Evolutionary conservation across 2,329 filamentous ascomycete species (phyloP).

Genomic region (Balansia obtecta): DNA sequence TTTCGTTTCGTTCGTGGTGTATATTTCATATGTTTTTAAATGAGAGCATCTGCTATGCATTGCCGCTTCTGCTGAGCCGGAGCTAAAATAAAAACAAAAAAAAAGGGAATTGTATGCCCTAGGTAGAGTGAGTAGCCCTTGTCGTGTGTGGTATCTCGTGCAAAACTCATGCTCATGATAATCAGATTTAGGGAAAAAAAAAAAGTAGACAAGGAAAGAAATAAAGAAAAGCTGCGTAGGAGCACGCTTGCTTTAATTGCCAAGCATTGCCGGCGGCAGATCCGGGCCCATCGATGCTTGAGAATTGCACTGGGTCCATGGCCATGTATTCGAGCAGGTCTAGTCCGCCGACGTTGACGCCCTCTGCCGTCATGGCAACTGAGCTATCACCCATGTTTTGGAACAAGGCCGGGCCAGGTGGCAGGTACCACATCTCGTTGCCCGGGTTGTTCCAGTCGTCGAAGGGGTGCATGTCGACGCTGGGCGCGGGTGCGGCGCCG

Average conservation of each 20-base stretch:
- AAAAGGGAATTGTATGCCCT: too few relatives aligned
- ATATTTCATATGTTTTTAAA: too few relatives aligned
- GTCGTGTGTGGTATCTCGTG: neutral
- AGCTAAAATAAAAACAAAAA: too few relatives aligned
- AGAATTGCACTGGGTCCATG: slow-evolving; percentile 38
- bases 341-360: slow-evolving; percentile 53
- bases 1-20: too few relatives aligned
- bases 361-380: slow-evolving; percentile 55
- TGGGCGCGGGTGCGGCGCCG: slow-evolving; percentile 9
- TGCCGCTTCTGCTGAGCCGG: too few relatives aligned
- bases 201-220: too few relatives aligned
- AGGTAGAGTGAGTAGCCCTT: too few relatives aligned
- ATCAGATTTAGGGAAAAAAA: neutral
- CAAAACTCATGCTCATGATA: neutral
- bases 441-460: slow-evolving; percentile 43
- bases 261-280: slow-evolving; percentile 6
- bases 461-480: slow-evolving; percentile 30
- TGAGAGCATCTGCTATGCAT: too few relatives aligned
- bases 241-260: neutral
- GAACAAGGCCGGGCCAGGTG: slow-evolving; percentile 50
- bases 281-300: slow-evolving; percentile 18
- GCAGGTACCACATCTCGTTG: slow-evolving; percentile 56
- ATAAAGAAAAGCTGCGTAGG: neutral
- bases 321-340: slow-evolving; percentile 58
- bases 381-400: slow-evolving; percentile 49